Evolutionary conservation across 345 rosid species (phyloP), one percentile per base, ranked within the genome.

Genomic region (Ceriops zippeliana): DNA sequence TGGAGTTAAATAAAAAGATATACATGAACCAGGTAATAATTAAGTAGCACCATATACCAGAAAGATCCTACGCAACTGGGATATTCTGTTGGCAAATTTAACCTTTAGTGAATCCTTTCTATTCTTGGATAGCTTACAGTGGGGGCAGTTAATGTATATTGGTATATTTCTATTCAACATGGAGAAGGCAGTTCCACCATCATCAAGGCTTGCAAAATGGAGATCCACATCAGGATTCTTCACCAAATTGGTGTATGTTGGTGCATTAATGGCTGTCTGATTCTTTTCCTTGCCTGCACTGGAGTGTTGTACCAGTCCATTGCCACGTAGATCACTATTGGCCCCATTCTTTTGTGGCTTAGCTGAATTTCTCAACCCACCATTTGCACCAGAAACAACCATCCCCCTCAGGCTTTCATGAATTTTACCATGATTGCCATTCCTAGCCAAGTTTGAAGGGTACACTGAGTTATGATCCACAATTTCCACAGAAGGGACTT

Each of bases 31-130:
- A 21, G 17, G 3, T 35, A 24, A 63, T 42, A 42, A 42, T 42
- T 51, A 73, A 67, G 69, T 27, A 67, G 28, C 51, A 54, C 57
- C 26, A 69, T 70, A 22, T 85, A 91, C 97, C 96, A 89, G 67
- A 82, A 89, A 86, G 61, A 91, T 87, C 79, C 96, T 83, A 64
- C 85, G 93, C 61, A 91, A 86, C 84, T 91, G 97, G 5, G 97
- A 91, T 68, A 89, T 69, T 7, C 81, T 79, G 75, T 87, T 77
- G 1, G 96, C 90, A 83, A 85, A 91, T 74, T 85, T 86, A 35
- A 74, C 65, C 66, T 81, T 74, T 24, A 78, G 76, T 24, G 70
- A 73, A 70, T 83, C 88, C 62, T 82, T 80, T 66, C 73, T 82
- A 34, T 38, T 81, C 79, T 82, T 82, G 60, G 80, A 68, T 63